These are phyloP conservation scores for Aspergillus awamori DNA, from an alignment of 2,329 filamentous ascomycete genomes.

Conservation along the genomic window DNA sequence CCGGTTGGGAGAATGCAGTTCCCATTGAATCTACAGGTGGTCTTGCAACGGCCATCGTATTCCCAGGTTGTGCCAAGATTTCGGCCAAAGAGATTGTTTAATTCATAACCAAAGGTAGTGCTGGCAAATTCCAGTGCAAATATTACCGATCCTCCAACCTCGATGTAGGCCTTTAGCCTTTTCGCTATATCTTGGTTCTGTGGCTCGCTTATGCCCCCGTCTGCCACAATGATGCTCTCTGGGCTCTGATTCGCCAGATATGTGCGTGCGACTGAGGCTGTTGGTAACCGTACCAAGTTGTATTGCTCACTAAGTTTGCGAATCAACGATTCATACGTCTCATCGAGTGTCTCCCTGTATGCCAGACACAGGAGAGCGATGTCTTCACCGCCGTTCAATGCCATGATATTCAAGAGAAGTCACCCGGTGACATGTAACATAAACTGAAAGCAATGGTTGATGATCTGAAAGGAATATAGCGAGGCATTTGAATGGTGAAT, in stretches of 20 bases:
- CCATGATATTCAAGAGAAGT: background rate
- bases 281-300: background rate
- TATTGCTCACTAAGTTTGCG: background rate
- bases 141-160: background rate
- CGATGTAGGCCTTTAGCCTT: background rate
- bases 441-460: background rate
- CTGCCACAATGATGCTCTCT: background rate
- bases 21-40: background rate
- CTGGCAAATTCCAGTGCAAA: background rate
- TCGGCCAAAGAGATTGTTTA: background rate
- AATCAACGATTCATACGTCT: background rate
- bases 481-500: background rate
- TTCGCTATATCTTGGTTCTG: background rate
- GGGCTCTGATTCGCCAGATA: background rate
- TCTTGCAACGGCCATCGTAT: background rate
- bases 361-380: background rate
- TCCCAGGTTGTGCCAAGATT: background rate
- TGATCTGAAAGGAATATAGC: background rate
- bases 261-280: background rate
- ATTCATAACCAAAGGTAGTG: background rate
- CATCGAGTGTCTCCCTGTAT: background rate
- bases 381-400: background rate
- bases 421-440: background rate
- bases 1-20: background rate
- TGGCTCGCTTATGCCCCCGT: background rate